Percentiles rank a stretch among this genome's conserved stretches.
phyloP scores from a whole-genome alignment of 306 rosid species.

The Begonia fuchsioides region DNA sequence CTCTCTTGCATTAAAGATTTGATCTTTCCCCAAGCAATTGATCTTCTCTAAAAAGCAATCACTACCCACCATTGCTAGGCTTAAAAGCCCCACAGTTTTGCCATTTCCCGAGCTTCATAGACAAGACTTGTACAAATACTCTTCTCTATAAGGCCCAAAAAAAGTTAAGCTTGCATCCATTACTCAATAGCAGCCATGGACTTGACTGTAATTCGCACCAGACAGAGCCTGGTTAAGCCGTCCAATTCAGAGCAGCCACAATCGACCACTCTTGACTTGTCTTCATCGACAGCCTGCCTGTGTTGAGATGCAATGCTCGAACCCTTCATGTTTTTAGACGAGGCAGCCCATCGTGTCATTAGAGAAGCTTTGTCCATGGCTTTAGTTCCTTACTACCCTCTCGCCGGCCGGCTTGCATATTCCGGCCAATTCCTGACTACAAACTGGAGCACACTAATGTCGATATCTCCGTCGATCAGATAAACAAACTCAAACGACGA shows the following conservation, averaged over 20 bases:
- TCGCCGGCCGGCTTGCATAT: slow-evolving; percentile 41
- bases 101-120: too few relatives aligned
- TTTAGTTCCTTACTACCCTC: slow-evolving; percentile 63
- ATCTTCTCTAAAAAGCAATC: too few relatives aligned
- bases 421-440: slow-evolving; percentile 17
- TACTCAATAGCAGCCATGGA: slow-evolving; percentile 11
- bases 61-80: neutral
- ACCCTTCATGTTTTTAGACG: slow-evolving; percentile 53
- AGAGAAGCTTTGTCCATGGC: slow-evolving; percentile 54
- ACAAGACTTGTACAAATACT: neutral
- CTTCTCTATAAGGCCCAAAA: neutral
- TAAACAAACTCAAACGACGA: slow-evolving; percentile 26
- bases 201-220: slow-evolving; percentile 28
- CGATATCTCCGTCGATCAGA: slow-evolving; percentile 29
- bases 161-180: too few relatives aligned
- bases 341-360: slow-evolving; percentile 21
- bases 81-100: neutral
- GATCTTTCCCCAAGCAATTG: too few relatives aligned
- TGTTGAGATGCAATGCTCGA: slow-evolving; percentile 42
- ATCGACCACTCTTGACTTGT: slow-evolving; percentile 28
- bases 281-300: slow-evolving; percentile 39
- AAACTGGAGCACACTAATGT: slow-evolving; percentile 30
- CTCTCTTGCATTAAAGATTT: too few relatives aligned
- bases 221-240: slow-evolving; percentile 30
- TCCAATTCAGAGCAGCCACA: slow-evolving; percentile 23